Evolutionary conservation across 139 green algal species (phyloP).

Genomic region (Nannochloris sp.): DNA sequence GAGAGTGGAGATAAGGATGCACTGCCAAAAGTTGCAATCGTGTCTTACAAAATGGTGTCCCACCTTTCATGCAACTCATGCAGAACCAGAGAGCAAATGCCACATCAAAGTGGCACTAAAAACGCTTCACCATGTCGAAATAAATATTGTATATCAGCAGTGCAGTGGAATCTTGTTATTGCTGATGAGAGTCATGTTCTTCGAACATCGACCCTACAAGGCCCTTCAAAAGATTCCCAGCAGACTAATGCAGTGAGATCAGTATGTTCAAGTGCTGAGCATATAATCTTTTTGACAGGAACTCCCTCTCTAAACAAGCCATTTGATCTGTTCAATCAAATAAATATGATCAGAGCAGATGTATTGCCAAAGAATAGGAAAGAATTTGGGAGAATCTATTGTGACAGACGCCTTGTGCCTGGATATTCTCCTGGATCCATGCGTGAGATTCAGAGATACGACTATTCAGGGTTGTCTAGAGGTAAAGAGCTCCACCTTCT

Average conservation of each 20-base stretch:
- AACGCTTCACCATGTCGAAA: background rate
- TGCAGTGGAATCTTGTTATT: constrained; percentile 40
- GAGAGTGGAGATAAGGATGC: no score
- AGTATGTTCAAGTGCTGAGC: constrained; percentile 28
- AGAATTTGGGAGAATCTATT: constrained; percentile 67
- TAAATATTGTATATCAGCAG: constrained; percentile 52
- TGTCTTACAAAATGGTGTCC: constrained; percentile 80
- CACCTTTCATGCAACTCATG: constrained; percentile 54
- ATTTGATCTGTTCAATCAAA: constrained; percentile 79
- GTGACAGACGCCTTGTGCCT: constrained; percentile 52
- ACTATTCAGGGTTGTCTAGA: constrained; percentile 43
- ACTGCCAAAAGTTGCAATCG: constrained; percentile 48
- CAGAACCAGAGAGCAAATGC: background rate
- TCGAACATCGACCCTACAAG: constrained; percentile 40
- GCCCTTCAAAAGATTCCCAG: constrained; percentile 33
- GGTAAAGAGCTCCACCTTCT: constrained; percentile 82
- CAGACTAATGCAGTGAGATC: constrained; percentile 58
- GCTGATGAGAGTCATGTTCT: constrained; percentile 70
- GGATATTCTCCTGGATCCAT: background rate
- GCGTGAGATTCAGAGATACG: constrained; percentile 13
- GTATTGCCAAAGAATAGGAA: constrained; percentile 66
- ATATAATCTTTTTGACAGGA: constrained; percentile 71
- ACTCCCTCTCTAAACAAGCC: constrained; percentile 78
- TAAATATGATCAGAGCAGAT: constrained; percentile 51
- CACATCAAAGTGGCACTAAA: background rate